A percentile compares a stretch with the other conserved stretches of the same genome.
Evolutionary conservation across 345 rosid species (phyloP).

Genomic region (Pelargonium nanum): DNA sequence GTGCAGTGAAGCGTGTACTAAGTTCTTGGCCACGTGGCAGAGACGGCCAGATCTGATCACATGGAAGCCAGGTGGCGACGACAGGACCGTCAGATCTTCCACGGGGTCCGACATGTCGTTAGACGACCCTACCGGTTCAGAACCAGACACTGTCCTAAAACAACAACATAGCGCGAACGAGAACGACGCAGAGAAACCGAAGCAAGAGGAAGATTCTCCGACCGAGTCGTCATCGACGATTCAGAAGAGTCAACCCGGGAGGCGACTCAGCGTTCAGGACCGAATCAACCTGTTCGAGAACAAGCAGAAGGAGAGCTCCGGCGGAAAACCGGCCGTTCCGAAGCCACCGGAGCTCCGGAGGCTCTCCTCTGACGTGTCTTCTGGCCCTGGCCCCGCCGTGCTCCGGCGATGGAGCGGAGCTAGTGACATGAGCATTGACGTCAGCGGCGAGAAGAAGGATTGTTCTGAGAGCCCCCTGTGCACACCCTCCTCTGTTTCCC

Average conservation of each 20-base stretch:
- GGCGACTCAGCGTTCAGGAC: slow-evolving; percentile 98
- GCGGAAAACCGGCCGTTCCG: slow-evolving; percentile 50
- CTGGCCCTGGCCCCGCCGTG: slow-evolving; percentile 42
- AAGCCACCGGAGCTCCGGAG: slow-evolving; percentile 75
- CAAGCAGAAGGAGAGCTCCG: slow-evolving; percentile 76
- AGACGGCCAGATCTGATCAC: slow-evolving; percentile 68
- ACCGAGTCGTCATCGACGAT: slow-evolving; percentile 12
- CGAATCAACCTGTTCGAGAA: slow-evolving; percentile 90
- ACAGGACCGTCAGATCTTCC: slow-evolving; percentile 56
- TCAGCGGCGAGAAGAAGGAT: slow-evolving; percentile 54
- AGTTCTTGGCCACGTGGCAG: slow-evolving; percentile 60
- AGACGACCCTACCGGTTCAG: slow-evolving; percentile 37
- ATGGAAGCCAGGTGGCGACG: slow-evolving; percentile 47
- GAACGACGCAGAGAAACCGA: slow-evolving; percentile 36
- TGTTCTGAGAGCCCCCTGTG: slow-evolving; percentile 51
- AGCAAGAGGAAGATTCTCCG: slow-evolving; percentile 28
- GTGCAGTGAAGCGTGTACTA: slow-evolving; percentile 77
- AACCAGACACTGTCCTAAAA: background rate
- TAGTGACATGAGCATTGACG: slow-evolving; percentile 97
- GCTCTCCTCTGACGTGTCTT: slow-evolving; percentile 67
- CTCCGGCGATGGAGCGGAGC: slow-evolving; percentile 98
- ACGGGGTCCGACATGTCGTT: slow-evolving; percentile 98
- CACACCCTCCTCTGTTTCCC: slow-evolving; percentile 41
- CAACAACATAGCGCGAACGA: slow-evolving; percentile 13
- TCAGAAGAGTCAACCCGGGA: slow-evolving; percentile 52